These are phyloP conservation scores for Oleoguttula mirabilis DNA, from an alignment of 495 filamentous ascomycete genomes.

Conservation along the genomic window DNA sequence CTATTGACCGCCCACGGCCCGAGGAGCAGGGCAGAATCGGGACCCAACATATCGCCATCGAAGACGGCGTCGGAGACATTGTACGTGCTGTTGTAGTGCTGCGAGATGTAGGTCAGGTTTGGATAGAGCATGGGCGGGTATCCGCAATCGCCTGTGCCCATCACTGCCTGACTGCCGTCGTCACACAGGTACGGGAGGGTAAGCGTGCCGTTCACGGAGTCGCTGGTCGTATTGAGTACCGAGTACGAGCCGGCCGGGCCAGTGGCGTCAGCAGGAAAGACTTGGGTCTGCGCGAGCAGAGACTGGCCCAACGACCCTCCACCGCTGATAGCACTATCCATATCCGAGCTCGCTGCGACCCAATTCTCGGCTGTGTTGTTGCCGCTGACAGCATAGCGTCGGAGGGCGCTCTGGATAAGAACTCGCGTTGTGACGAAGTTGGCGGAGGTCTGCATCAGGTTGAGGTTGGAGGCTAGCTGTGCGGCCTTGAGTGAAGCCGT, in stretches of 20 bases:
- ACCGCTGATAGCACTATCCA: slow-evolving; percentile 26
- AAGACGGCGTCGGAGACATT: slow-evolving; percentile 31
- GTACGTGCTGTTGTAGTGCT: slow-evolving; percentile 31
- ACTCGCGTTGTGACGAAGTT: slow-evolving; percentile 55
- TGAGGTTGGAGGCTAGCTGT: slow-evolving; percentile 62
- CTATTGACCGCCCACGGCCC: slow-evolving; percentile 58
- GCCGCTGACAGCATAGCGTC: slow-evolving; percentile 45
- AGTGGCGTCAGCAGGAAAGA: slow-evolving; percentile 53
- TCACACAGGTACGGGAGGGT: slow-evolving; percentile 43
- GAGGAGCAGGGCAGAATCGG: slow-evolving; percentile 43
- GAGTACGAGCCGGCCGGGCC: slow-evolving; percentile 34
- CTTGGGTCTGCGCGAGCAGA: slow-evolving; percentile 50
- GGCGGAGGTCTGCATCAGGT: slow-evolving; percentile 59
- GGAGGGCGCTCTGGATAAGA: slow-evolving; percentile 50
- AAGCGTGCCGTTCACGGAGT: slow-evolving; percentile 33
- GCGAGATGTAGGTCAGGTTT: slow-evolving; percentile 50
- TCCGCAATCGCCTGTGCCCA: slow-evolving; percentile 42
- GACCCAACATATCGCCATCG: slow-evolving; percentile 37
- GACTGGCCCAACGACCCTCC: slow-evolving; percentile 25
- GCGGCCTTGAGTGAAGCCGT: slow-evolving; percentile 77
- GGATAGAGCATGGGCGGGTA: slow-evolving; percentile 61
- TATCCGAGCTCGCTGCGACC: slow-evolving; percentile 41
- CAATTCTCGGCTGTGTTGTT: slow-evolving; percentile 45
- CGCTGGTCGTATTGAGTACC: slow-evolving; percentile 51
- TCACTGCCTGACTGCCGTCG: slow-evolving; percentile 43